A percentile compares a stretch with the other conserved stretches of the same genome.
These are phyloP conservation scores for Cordyceps cicadae DNA, from an alignment of 2,329 filamentous ascomycete genomes.

Conservation along the genomic window DNA sequence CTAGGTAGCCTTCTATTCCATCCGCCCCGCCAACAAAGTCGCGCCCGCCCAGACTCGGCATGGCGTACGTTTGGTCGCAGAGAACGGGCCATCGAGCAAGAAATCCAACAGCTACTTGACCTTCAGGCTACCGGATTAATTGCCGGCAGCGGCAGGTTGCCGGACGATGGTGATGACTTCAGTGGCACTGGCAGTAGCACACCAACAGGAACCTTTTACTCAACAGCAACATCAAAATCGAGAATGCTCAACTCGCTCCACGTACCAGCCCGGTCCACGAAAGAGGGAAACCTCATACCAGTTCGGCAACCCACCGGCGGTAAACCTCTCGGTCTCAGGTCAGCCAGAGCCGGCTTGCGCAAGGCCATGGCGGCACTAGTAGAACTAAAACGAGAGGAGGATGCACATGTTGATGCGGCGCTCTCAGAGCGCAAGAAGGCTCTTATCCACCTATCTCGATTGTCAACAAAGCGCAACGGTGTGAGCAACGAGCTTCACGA, in stretches of 20 bases:
- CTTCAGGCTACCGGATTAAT: constrained; percentile 38
- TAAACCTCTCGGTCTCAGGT: constrained; percentile 47
- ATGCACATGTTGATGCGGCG: constrained; percentile 49
- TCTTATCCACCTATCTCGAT: constrained; percentile 47
- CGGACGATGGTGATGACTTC: constrained; percentile 21
- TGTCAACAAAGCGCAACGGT: constrained; percentile 41
- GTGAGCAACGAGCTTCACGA: constrained; percentile 43
- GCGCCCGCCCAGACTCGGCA: constrained; percentile 30
- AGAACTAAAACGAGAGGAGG: constrained; percentile 59
- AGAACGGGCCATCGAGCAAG: constrained; percentile 36
- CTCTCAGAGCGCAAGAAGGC: constrained; percentile 48
- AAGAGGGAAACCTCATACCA: constrained; percentile 46
- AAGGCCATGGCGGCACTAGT: constrained; percentile 56
- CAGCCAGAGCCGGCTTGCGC: constrained; percentile 57
- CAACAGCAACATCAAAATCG: constrained; percentile 30
- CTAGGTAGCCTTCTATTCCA: constrained; percentile 33
- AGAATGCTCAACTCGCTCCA: constrained; percentile 36
- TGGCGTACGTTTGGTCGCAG: constrained; percentile 40
- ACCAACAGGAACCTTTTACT: constrained; percentile 32
- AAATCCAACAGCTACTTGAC: constrained; percentile 41
- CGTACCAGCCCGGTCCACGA: constrained; percentile 27
- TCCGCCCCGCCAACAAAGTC: constrained; percentile 19
- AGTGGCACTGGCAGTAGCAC: constrained; percentile 36
- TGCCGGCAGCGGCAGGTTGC: constrained; percentile 26
- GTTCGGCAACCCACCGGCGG: constrained; percentile 46